These are phyloP conservation scores for Apiotrichum mycotoxinovorans DNA, from an alignment of 1,284 basidiomycete genomes.

Conservation along the genomic window DNA sequence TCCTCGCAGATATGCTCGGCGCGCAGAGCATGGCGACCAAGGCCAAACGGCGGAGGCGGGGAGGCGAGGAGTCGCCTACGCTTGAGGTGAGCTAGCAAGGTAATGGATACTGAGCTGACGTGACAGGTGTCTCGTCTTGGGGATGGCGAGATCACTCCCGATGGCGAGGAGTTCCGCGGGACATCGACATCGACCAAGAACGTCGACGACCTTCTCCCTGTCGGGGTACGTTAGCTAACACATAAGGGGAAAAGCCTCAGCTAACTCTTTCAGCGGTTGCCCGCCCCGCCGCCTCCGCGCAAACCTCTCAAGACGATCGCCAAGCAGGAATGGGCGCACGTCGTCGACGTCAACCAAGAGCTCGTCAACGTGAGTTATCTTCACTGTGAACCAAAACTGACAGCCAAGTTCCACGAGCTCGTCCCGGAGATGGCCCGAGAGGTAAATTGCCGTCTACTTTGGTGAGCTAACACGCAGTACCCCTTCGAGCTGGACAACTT, in stretches of 20 bases:
- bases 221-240: slow-evolving; percentile 58
- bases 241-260: not conserved
- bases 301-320: slow-evolving; percentile 43
- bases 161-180: slow-evolving; percentile 6
- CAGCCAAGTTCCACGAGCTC: slow-evolving; percentile 47
- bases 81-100: slow-evolving; percentile 24
- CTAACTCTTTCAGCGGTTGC: slow-evolving; percentile 39
- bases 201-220: slow-evolving; percentile 77
- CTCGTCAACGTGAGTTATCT: slow-evolving; percentile 61
- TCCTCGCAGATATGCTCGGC: slow-evolving; percentile 45
- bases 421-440: slow-evolving; percentile 51
- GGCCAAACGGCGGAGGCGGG: slow-evolving; percentile 36
- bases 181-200: slow-evolving; percentile 50
- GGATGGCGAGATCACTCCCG: slow-evolving; percentile 27
- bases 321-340: slow-evolving; percentile 97
- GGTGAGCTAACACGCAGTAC: slow-evolving; percentile 55
- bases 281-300: slow-evolving; percentile 42
- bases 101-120: not conserved
- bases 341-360: slow-evolving; percentile 86
- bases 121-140: slow-evolving; percentile 31
- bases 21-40: slow-evolving; percentile 36
- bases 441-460: slow-evolving; percentile 20
- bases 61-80: slow-evolving; percentile 34
- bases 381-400: not conserved
- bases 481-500: slow-evolving; percentile 83